Conservation (phyloP, 345 rosid species). For the Murraya paniculata region DNA sequence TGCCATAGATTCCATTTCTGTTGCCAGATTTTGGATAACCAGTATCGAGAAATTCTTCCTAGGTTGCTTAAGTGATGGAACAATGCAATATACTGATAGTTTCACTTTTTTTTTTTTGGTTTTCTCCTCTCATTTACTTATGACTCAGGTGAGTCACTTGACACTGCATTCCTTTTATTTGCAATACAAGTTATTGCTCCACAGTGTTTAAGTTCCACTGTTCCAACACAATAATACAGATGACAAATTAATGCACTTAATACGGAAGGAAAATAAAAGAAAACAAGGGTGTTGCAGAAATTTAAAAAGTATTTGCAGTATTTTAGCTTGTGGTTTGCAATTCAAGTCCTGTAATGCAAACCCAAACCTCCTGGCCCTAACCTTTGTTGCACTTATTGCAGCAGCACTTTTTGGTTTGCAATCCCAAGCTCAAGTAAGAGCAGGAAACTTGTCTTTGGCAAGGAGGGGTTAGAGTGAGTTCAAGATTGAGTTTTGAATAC, state of each 20-base stretch:
- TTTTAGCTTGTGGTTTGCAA: neutral
- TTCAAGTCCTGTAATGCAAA: neutral
- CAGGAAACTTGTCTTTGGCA: slow-evolving; percentile 3
- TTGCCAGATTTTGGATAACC: neutral
- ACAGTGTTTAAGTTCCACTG: too few species aligned
- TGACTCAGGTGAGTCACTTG: neutral
- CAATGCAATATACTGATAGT: neutral
- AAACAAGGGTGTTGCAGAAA: neutral
- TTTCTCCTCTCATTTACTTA: neutral
- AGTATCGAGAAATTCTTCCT: neutral
- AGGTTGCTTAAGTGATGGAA: neutral
- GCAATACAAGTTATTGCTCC: too few species aligned
- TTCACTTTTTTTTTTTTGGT: neutral
- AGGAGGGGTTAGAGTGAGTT: slow-evolving; percentile 34
- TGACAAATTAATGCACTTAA: neutral
- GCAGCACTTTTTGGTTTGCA: slow-evolving; percentile 7
- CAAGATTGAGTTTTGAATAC: slow-evolving; percentile 29
- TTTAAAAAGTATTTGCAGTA: neutral
- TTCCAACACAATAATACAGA: too few species aligned
- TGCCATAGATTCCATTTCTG: neutral
- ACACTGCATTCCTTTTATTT: too few species aligned
- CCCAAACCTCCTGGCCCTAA: neutral
- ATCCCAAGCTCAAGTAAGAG: neutral
- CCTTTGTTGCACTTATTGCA: neutral
- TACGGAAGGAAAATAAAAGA: neutral